Evolutionary conservation across 2,329 filamentous ascomycete genomes (phyloP), one percentile per base, ranked within the genome.

Genomic region (Ascochyta koolunga): DNA sequence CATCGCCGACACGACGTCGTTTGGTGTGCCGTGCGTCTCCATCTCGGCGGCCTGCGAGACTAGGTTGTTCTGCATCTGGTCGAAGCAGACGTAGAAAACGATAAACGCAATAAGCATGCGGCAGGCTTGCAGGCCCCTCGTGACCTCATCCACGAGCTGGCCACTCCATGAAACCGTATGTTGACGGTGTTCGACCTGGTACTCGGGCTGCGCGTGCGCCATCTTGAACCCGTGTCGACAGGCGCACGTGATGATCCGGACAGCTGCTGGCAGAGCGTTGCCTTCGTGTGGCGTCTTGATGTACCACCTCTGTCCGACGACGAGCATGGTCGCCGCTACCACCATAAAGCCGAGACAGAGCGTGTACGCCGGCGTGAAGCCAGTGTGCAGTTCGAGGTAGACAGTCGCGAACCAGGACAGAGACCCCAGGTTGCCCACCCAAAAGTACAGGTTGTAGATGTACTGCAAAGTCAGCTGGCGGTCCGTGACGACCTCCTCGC

Each of bases 351-450:
- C 80, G 60, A 87, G 82, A 42, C 83, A 82, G 32, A 89, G 72
- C 15, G 86, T 73, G 64, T 82, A 91, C 2, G 86, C 87, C 1
- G 81, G 81, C 82, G 87, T 83, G 74, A 90, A 91, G 4, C 85
- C 86, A 52, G 86, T 73, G 63, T 87, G 81, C 53, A 82, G 77
- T 71, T 92, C 89, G 77, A 90, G 82, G 68, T 85, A 86, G 1
- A 85, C 85, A 0, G 86, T 90, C 6, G 83, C 86, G 61, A 74
- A 68, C 48, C 84, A 78, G 0, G 84, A 89, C 6, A 92, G 78
- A 1, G 86, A 84, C n/a, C 88, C 89, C 15, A 91, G 62, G 73
- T 91, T 91, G 68, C 67, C 68, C 10, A 71, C 39, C 76, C 75
- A 77, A 50, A 74, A 78, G 49, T 71, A 74, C 1, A 74, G 43